Evolutionary conservation across 176 grass and related monocot genomes (phyloP).

Genomic region (Zoysia japonica): DNA sequence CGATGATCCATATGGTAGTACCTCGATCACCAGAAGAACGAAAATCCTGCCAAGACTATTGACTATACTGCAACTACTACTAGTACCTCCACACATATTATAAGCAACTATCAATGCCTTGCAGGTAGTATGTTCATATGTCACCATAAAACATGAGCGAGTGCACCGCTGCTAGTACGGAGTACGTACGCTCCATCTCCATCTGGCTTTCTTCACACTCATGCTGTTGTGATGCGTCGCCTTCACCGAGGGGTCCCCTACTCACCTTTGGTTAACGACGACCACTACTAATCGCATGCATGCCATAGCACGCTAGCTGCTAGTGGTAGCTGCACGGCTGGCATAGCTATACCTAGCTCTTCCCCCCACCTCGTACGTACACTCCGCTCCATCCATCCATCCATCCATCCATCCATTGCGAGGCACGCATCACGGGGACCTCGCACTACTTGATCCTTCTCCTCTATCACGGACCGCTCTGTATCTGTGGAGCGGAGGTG

Average conservation of each 20-base stretch:
- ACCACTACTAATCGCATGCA: constrained; percentile 38
- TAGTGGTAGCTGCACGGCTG: neutral
- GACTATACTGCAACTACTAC: no score
- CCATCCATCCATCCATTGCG: no score
- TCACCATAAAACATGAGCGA: no score
- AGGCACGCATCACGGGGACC: constrained; percentile 35
- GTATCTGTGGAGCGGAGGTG: neutral
- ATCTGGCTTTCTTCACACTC: constrained; percentile 18
- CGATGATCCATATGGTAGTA: no score
- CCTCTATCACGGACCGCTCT: neutral
- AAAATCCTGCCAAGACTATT: no score
- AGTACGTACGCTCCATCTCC: neutral
- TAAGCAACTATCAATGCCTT: no score
- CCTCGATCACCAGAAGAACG: no score
- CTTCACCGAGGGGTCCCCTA: constrained; percentile 36
- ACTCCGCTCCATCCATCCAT: neutral
- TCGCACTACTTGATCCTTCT: neutral
- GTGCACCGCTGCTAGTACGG: no score
- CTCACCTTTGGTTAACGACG: constrained; percentile 28
- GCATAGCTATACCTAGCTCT: constrained; percentile 34
- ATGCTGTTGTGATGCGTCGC: constrained; percentile 30
- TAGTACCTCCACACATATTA: no score
- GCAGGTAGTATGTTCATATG: no score
- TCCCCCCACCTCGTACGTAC: constrained; percentile 26
- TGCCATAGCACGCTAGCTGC: constrained; percentile 28